Evolutionary conservation across 306 rosid species (phyloP).

Genomic region (Senna siamea): DNA sequence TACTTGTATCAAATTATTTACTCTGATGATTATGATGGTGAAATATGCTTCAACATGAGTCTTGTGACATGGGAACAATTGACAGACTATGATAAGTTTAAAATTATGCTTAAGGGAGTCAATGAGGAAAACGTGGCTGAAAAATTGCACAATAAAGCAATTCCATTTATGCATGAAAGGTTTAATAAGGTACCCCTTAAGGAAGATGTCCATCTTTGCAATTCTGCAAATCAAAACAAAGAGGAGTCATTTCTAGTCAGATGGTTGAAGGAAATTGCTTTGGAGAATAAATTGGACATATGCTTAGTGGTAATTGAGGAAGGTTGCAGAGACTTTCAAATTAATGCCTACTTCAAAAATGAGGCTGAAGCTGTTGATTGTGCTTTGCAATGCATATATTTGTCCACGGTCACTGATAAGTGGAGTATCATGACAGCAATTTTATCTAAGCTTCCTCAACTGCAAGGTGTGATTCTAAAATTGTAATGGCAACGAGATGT

Average conservation of each 20-base stretch:
- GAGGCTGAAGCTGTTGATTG: slow-evolving; percentile 83
- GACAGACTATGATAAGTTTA: slow-evolving; percentile 80
- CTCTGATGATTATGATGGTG: slow-evolving; percentile 63
- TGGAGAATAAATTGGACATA: slow-evolving; percentile 79
- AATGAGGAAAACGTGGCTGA: slow-evolving; percentile 67
- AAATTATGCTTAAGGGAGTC: slow-evolving; percentile 85
- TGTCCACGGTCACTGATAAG: slow-evolving; percentile 79
- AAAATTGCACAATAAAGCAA: slow-evolving; percentile 69
- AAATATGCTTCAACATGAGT: slow-evolving; percentile 54
- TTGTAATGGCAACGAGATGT: slow-evolving; percentile 35
- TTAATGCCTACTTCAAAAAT: slow-evolving; percentile 60
- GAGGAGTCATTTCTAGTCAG: slow-evolving; percentile 81
- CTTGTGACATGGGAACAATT: slow-evolving; percentile 76
- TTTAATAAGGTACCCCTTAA: slow-evolving; percentile 42
- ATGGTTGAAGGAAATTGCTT: slow-evolving; percentile 91
- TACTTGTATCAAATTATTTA: slow-evolving; percentile 81
- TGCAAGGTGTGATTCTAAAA: slow-evolving; percentile 61
- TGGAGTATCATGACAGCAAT: slow-evolving; percentile 87
- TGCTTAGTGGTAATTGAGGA: slow-evolving; percentile 82
- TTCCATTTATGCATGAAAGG: slow-evolving; percentile 80
- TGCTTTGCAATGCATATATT: slow-evolving; percentile 90
- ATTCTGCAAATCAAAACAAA: slow-evolving; percentile 43
- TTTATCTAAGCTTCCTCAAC: slow-evolving; percentile 79
- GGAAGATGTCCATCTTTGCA: slow-evolving; percentile 40
- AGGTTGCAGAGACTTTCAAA: slow-evolving; percentile 73